Evolutionary conservation across 2,329 filamentous ascomycete genomes (phyloP), one percentile per base, ranked within the genome.

Genomic region (Aspergillus sp.): DNA sequence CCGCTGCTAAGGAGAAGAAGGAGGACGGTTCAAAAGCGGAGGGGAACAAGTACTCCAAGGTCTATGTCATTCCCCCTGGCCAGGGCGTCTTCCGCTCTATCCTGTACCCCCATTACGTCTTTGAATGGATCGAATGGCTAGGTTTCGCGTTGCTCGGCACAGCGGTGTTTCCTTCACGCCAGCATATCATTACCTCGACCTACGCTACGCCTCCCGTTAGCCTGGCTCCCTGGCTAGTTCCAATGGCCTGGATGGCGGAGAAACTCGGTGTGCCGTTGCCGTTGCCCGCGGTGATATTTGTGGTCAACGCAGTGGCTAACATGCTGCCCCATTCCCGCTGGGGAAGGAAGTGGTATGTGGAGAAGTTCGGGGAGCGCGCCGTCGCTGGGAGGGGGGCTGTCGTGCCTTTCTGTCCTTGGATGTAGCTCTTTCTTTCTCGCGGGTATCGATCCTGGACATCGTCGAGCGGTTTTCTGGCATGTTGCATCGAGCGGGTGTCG

Each of bases 71-170:
- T 32, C 91, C 64, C n/a, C 62, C 91, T 0, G 68, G 84, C 51
- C 80, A 80, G 31, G 86, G 88, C 1, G 62, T 94, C 30, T 98
- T 96, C 62, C 69, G 72, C 44, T 80, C 78, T 49, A 74, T 94
- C 53, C 70, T 96, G 37, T 94, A 81, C 58, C 86, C 91, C 44
- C 91, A 98, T 58, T 98, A 95, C 58, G 69, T 93, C n/a, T 82
- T 80, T 53, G 91, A 98, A 64, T 98, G 91, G 91, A 57, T 94
- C 33, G 91, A 98, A 68, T 98, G 91, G 91, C 59, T 73, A 3
- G 91, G 91, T 0, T 98, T 86, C 58, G 86, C 80, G 68, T 73
- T 94, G 16, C 52, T 61, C 8, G 65, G 60, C 7, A 55, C 55
- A 1, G 47, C 56, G 0, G 52, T 65, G 10, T 54, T 49, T 6